phyloP scores from a whole-genome alignment of 2,329 filamentous ascomycete genomes.

The Westerdykella aurantiaca region DNA sequence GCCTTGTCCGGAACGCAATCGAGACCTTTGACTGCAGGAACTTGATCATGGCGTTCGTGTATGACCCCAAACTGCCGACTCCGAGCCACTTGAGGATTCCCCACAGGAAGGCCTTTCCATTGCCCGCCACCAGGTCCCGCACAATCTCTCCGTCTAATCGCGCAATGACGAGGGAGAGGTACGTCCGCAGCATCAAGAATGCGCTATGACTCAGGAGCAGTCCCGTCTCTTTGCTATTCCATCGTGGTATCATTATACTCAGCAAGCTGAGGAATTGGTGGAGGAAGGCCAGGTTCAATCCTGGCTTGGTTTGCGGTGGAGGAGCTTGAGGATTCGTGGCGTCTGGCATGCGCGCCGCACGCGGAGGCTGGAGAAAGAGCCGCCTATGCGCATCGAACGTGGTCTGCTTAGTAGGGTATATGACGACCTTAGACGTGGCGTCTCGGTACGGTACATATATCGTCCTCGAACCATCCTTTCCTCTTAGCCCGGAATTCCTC shows the following conservation, averaged over 20 bases:
- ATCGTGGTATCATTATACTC: conserved; percentile 95
- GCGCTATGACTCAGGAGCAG: conserved; percentile 80
- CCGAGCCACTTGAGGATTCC: conserved; percentile 94
- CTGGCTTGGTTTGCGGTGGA: conserved; percentile 84
- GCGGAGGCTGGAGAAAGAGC: conserved; percentile 84
- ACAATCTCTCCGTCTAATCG: conserved; percentile 94
- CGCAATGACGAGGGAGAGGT: conserved; percentile 87
- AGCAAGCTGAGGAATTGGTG: conserved; percentile 94
- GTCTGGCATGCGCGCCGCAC: conserved; percentile 70
- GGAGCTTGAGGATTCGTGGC: conserved; percentile 62
- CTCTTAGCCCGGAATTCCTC: conserved; percentile 85
- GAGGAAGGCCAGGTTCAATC: conserved; percentile 88
- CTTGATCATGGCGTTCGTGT: conserved; percentile 99
- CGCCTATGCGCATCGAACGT: conserved; percentile 96
- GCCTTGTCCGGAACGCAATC: conserved; percentile 90
- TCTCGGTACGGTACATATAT: conserved; percentile 93
- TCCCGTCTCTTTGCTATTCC: conserved; percentile 92
- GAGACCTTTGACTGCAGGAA: conserved; percentile 96
- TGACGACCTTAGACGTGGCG: conserved; percentile 82
- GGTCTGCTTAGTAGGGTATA: conserved; percentile 80
- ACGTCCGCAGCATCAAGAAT: conserved; percentile 87
- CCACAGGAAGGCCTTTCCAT: conserved; percentile 80
- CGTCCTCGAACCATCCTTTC: conserved; percentile 90
- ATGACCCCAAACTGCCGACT: conserved; percentile 86
- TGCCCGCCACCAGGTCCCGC: conserved; percentile 88